phyloP scores from a whole-genome alignment of 2,329 filamentous ascomycete genomes.

The Talaromyces islandicus region DNA sequence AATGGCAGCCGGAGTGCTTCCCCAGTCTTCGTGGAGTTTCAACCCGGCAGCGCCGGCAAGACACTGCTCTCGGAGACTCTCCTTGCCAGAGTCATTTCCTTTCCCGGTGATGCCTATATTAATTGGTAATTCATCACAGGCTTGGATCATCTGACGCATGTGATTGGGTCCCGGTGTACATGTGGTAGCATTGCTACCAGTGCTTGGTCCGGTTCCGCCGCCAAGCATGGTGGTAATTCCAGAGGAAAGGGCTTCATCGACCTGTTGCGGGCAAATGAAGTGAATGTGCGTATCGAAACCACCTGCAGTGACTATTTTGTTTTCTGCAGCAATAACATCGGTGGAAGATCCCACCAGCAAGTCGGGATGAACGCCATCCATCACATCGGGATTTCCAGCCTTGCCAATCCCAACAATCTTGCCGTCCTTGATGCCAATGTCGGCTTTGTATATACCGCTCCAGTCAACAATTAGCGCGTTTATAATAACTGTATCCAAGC shows the following conservation, averaged over 20 bases:
- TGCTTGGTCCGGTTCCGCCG: constrained; percentile 87
- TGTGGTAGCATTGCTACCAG: constrained; percentile 85
- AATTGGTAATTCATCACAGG: constrained; percentile 71
- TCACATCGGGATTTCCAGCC: constrained; percentile 93
- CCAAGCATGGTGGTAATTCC: constrained; percentile 88
- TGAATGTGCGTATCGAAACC: constrained; percentile 89
- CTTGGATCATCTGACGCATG: constrained; percentile 84
- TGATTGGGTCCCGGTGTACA: constrained; percentile 83
- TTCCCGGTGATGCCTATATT: constrained; percentile 92
- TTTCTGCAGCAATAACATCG: constrained; percentile 85
- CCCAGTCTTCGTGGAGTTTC: constrained; percentile 97
- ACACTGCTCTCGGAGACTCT: constrained; percentile 71
- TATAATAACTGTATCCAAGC: constrained; percentile 77
- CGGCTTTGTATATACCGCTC: constrained; percentile 90
- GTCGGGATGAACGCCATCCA: constrained; percentile 74
- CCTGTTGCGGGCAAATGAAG: constrained; percentile 92
- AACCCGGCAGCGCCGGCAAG: constrained; percentile 80
- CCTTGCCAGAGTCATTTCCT: constrained; percentile 73
- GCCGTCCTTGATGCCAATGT: constrained; percentile 88
- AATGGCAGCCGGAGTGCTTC: constrained; percentile 82
- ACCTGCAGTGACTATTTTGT: constrained; percentile 84
- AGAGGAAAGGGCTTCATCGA: constrained; percentile 71
- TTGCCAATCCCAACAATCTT: constrained; percentile 86
- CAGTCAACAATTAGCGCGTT: constrained; percentile 90
- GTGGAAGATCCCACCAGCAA: constrained; percentile 84